Evolutionary conservation across 768 basidiomycete genomes (phyloP), one percentile per base, ranked within the genome.

Genomic region (Suillus spraguei): DNA sequence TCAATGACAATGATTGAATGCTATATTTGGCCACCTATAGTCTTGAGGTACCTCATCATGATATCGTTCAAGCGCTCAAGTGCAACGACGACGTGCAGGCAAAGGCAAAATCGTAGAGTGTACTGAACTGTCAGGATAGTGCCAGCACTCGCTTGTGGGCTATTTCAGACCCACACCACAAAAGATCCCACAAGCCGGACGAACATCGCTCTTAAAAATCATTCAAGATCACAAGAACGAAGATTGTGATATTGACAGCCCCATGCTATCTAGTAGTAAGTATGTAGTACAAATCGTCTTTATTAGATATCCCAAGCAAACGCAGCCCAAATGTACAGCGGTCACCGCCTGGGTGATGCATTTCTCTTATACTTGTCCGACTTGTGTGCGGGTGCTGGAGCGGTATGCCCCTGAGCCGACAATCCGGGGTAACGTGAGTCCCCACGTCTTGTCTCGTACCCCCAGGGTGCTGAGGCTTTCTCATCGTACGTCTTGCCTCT

Each of bases 271-370:
- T 63, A 65, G 20, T 2, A 38, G 36, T 14, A 62, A 22, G 28
- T 49, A 56, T 42, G 64, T 33, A 42, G 47, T 71, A 70, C 66
- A 72, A 65, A 64, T 44, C 63, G 16, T 42, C 49, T 42, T 52
- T 62, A 52, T 46, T 63, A 32, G 60, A 50, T 36, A 53, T 68
- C 49, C 62, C 33, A 58, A 54, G 49, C 17, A 22, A 60, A 61
- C 35, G 22, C 58, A 28, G 24, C 63, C 46, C 62, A 35, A 42
- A 53, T 33, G 41, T 50, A 60, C 53, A 66, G 56, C 63, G 16
- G 44, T 82, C 78, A 80, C 77, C 81, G 76, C 79, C 80, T 70
- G 77, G 79, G 74, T 70, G 81, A 79, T 52, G 79, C 79, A 63
- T 76, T 74, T 64, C 78, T 74, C 72, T 68, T 76, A 65, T 74